Conservation (phyloP, 2,329 filamentous ascomycete genomes). For the Pseudovirgaria hyperparasitica region DNA sequence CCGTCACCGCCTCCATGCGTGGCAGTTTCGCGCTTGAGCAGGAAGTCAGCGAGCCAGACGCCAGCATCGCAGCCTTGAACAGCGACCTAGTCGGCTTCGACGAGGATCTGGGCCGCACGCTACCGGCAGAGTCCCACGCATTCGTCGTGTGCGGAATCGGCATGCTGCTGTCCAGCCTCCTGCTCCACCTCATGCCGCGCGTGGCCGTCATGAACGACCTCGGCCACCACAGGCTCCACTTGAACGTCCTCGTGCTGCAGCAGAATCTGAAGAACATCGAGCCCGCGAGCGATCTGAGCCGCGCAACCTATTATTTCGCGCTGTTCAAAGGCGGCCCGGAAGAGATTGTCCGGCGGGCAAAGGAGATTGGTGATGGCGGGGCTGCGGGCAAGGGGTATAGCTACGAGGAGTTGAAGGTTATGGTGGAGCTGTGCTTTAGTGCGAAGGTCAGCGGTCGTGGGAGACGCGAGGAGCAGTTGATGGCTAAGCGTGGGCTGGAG, state of each 20-base stretch:
- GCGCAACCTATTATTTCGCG: slow-evolving; percentile 55
- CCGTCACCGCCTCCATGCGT: slow-evolving; percentile 47
- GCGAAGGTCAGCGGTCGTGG: slow-evolving; percentile 48
- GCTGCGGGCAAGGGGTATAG: slow-evolving; percentile 14
- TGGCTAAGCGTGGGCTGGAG: slow-evolving; percentile 56
- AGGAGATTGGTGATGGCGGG: slow-evolving; percentile 25
- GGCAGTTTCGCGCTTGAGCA: slow-evolving; percentile 46
- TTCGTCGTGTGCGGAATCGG: slow-evolving; percentile 44
- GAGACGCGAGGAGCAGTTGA: slow-evolving; percentile 53
- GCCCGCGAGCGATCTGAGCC: slow-evolving; percentile 49
- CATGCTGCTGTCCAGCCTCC: slow-evolving; percentile 63
- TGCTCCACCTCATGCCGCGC: slow-evolving; percentile 54
- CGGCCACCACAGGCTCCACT: slow-evolving; percentile 75
- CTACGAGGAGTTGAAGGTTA: slow-evolving; percentile 25
- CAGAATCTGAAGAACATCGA: slow-evolving; percentile 95
- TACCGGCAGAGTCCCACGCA: slow-evolving; percentile 12
- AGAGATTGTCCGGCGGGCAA: slow-evolving; percentile 50
- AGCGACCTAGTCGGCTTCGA: slow-evolving; percentile 77
- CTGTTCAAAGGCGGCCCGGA: slow-evolving; percentile 56
- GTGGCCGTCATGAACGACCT: slow-evolving; percentile 74
- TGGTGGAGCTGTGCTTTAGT: slow-evolving; percentile 28
- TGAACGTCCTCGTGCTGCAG: slow-evolving; percentile 89
- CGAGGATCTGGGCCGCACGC: slow-evolving; percentile 65
- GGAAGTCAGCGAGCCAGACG: slow-evolving; percentile 64
- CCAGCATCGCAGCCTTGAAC: slow-evolving; percentile 72